Base-by-base conservation (phyloP, 768 basidiomycete species). In the Lactarius sp. region DNA sequence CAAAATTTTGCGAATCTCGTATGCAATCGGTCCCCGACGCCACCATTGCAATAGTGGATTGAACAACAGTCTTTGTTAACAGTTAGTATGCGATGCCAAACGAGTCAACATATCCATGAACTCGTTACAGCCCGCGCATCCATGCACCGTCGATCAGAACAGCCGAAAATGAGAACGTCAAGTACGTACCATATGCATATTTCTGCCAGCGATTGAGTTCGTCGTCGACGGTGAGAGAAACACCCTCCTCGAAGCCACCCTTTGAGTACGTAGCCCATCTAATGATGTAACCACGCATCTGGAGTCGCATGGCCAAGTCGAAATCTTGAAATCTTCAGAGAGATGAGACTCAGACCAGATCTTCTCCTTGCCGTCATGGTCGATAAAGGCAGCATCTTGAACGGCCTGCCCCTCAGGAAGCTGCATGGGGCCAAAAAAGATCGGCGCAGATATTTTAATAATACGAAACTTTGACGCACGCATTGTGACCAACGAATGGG, bases 151-250 rank as follows among this genome's bases (percentile, higher is more conserved):
- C 52, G 16, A 41, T 41, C n/a, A 13, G 44, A 49, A 18, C 6
- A n/a, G 27, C 18, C 6, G 13, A 64, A 49, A 52, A 37, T 59
- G 20, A 56, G 16, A 51, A 58, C 51, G 52, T 51, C 53, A 10
- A 59, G 18, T 1, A 73, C 79, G 56, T 62, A 81, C 86, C 89
- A 73, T 88, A 91, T 0, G 88, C 81, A 69, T 90, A 92, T 73
- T 94, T 96, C 68, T 94, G 90, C 94, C 94, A 96, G 6, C 94
- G 77, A 70, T 94, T 94, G 14, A 95, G 77, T 74, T 96, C 94
- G 69, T 96, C 94, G 62, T 93, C 92, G 52, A 86, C 85, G 0
- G 94, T 94, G 18, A 96, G 79, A 0, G 88, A 90, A 18, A 96
- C 94, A 65, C 94, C 94, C 73, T 96, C 94, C 76, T 93, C 90